These are phyloP conservation scores for Tulasnella sp. DNA, from an alignment of 768 basidiomycete species.

Conservation along the genomic window DNA sequence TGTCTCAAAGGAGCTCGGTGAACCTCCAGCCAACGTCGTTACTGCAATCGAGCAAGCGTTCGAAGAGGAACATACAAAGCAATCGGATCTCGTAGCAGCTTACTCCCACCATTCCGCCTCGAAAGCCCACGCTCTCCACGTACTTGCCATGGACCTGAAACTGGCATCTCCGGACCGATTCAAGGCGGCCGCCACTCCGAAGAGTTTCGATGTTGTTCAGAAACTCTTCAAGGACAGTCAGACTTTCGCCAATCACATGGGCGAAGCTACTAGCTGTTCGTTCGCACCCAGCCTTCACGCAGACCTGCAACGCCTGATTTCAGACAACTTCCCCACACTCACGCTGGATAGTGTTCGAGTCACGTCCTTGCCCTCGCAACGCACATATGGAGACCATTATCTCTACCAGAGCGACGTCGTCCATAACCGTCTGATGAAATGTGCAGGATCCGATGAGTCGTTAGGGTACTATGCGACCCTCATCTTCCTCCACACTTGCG, in stretches of 20 bases:
- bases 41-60: conserved; percentile 31
- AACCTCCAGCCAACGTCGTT: conserved; percentile 62
- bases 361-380: conserved; percentile 58
- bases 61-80: conserved; percentile 38
- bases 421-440: conserved; percentile 50
- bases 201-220: conserved; percentile 26
- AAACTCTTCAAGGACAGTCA: conserved; percentile 30
- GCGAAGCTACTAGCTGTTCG: conserved; percentile 64
- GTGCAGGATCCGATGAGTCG: conserved; percentile 43
- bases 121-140: conserved; percentile 70
- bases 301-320: conserved; percentile 48
- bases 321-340: conserved; percentile 54
- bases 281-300: conserved; percentile 74
- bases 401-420: conserved; percentile 62
- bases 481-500: conserved; percentile 56
- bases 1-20: conserved; percentile 64
- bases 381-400: conserved; percentile 78
- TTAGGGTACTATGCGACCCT: conserved; percentile 40
- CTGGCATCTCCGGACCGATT: conserved; percentile 31
- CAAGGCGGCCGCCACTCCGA: conserved; percentile 28
- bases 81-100: conserved; percentile 56
- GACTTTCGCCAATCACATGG: conserved; percentile 50
- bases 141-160: conserved; percentile 59
- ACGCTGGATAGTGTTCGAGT: conserved; percentile 60
- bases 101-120: conserved; percentile 66